These are phyloP conservation scores for Chrysoporthe deuterocubensis DNA, from an alignment of 2,329 filamentous ascomycete species.

Conservation along the genomic window DNA sequence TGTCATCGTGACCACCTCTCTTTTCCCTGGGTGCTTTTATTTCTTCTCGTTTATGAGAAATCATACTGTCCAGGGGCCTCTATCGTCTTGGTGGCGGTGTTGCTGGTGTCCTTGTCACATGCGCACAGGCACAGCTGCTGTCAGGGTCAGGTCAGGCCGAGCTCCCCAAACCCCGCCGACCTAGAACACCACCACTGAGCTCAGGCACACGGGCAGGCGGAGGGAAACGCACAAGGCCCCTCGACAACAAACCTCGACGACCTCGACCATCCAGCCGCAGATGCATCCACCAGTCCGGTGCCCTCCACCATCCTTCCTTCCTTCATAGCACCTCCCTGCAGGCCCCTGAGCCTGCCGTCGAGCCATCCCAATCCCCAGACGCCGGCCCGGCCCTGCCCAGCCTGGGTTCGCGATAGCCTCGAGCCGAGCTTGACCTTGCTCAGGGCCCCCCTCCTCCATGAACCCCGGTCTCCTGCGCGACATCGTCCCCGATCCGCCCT, in stretches of 20 bases:
- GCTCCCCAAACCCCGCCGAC: constrained; percentile 10
- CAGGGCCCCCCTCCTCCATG: neutral
- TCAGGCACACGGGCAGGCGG: constrained; percentile 1
- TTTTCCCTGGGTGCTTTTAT: neutral
- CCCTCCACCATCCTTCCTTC: neutral
- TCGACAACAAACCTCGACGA: neutral
- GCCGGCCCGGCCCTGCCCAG: constrained; percentile 3
- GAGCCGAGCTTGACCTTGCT: neutral
- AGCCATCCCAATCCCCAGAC: neutral
- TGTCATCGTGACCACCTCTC: neutral
- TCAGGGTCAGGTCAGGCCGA: constrained; percentile 8
- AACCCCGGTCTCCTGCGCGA: constrained; percentile 6
- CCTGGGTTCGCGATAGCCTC: constrained; percentile 15
- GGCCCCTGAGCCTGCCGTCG: neutral
- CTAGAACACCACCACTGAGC: constrained; percentile 5
- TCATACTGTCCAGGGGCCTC: neutral
- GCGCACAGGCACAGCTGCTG: constrained; percentile 2
- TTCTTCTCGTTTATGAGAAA: neutral
- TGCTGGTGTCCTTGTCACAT: constrained; percentile 7
- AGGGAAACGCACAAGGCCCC: neutral
- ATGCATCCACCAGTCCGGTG: constrained; percentile 25
- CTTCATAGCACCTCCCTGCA: neutral
- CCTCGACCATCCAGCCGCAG: constrained; percentile 15
- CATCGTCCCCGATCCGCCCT: constrained; percentile 27
- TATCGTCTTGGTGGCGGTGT: neutral